Conservation (phyloP, 352 stramenopile genomes). For the Phytophthora cactorum region DNA sequence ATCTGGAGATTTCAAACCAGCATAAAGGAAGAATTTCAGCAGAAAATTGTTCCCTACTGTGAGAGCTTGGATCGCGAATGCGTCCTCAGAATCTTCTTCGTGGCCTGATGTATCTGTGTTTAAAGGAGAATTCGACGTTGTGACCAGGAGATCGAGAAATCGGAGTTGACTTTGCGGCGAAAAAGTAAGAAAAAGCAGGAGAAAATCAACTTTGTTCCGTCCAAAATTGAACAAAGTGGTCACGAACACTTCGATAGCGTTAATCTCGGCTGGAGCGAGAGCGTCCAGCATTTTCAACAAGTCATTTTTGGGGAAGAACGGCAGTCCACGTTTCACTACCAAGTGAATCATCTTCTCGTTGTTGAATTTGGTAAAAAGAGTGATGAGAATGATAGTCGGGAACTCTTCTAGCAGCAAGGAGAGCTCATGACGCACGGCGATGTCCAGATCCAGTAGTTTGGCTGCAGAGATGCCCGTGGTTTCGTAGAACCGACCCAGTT, state of each 20-base stretch:
- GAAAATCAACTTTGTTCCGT: conserved; percentile 37
- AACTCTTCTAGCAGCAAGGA: conserved; percentile 54
- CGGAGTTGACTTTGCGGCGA: conserved; percentile 40
- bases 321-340: conserved; percentile 40
- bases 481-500: conserved; percentile 64
- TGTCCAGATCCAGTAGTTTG: conserved; percentile 53
- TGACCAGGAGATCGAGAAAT: conserved; percentile 43
- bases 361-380: conserved; percentile 62
- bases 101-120: background rate
- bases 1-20: conserved; percentile 42
- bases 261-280: conserved; percentile 35
- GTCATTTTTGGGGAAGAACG: conserved; percentile 49
- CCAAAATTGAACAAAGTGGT: conserved; percentile 43
- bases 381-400: conserved; percentile 55
- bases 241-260: conserved; percentile 50
- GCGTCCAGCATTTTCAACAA: conserved; percentile 57
- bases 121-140: conserved; percentile 23
- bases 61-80: conserved; percentile 7
- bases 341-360: conserved; percentile 45
- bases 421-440: conserved; percentile 32
- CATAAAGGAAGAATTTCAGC: conserved; percentile 58
- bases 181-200: conserved; percentile 53
- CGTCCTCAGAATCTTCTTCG: conserved; percentile 14
- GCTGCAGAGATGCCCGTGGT: conserved; percentile 42
- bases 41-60: conserved; percentile 27